Evolutionary conservation across 768 basidiomycete species (phyloP).

Genomic region (Lentinus brumalis): DNA sequence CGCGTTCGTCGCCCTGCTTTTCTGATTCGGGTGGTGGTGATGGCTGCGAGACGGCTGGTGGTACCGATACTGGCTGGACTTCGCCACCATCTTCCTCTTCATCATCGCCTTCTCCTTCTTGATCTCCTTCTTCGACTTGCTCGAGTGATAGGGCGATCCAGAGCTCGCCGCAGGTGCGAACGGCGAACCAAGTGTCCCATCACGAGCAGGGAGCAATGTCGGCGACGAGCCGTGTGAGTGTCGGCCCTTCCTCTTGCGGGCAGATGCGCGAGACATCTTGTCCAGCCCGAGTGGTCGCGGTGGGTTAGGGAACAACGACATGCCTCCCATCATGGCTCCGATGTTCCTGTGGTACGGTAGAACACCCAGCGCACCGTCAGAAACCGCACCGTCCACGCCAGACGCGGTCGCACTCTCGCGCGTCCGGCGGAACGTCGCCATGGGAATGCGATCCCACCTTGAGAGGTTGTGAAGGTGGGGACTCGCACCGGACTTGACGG

Average conservation of each 20-base stretch:
- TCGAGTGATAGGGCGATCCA: slow-evolving; percentile 27
- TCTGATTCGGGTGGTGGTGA: slow-evolving; percentile 66
- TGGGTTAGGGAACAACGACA: slow-evolving; percentile 15
- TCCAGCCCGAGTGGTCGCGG: slow-evolving; percentile 20
- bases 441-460: slow-evolving; percentile 76
- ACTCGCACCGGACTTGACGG: slow-evolving; percentile 28
- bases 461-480: slow-evolving; percentile 52
- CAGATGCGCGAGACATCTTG: slow-evolving; percentile 24
- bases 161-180: slow-evolving; percentile 43
- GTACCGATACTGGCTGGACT: slow-evolving; percentile 34
- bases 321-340: slow-evolving; percentile 20
- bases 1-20: slow-evolving; percentile 55
- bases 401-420: slow-evolving; percentile 37
- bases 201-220: slow-evolving; percentile 45
- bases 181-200: slow-evolving; percentile 49
- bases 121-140: slow-evolving; percentile 55
- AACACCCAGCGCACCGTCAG: slow-evolving; percentile 38
- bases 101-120: slow-evolving; percentile 65
- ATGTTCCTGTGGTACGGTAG: slow-evolving; percentile 24
- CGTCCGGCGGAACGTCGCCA: slow-evolving; percentile 71
- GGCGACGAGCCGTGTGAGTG: slow-evolving; percentile 15
- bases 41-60: slow-evolving; percentile 53
- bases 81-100: slow-evolving; percentile 59
- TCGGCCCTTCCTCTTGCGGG: slow-evolving; percentile 30
- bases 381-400: slow-evolving; percentile 34